These are phyloP conservation scores for Pythium chondricola DNA, from an alignment of 352 stramenopile species.

Conservation along the genomic window DNA sequence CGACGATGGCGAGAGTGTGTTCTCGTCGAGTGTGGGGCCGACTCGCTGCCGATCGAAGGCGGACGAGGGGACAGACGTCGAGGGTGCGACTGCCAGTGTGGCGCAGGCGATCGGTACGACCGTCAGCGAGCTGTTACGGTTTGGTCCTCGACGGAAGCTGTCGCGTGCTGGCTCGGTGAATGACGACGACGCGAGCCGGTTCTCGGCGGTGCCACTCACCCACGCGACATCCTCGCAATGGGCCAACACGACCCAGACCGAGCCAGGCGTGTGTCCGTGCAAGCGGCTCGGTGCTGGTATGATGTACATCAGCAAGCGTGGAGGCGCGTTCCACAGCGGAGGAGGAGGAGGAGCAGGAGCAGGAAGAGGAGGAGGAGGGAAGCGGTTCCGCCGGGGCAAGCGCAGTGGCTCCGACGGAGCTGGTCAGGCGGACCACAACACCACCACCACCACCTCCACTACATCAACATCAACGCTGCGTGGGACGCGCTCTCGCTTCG, in stretches of 20 bases:
- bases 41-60: constrained; percentile 5
- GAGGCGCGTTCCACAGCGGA: background rate
- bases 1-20: no score
- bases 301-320: background rate
- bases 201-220: constrained; percentile 34
- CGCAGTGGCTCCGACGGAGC: no score
- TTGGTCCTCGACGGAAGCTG: constrained; percentile 13
- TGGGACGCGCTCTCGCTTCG: background rate
- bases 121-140: constrained; percentile 14
- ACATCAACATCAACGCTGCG: no score
- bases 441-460: no score
- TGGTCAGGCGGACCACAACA: no score
- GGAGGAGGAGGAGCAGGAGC: background rate
- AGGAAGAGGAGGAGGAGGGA: no score
- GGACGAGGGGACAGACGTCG: no score
- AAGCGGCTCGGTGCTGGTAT: constrained; percentile 14
- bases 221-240: constrained; percentile 38
- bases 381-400: constrained; percentile 44
- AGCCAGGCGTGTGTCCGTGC: constrained; percentile 14
- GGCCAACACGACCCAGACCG: constrained; percentile 9
- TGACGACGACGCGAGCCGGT: constrained; percentile 9
- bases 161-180: constrained; percentile 1
- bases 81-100: background rate
- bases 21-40: no score
- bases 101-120: background rate